Conservation (phyloP, 768 basidiomycete genomes). For the Psilocybe azurescens region DNA sequence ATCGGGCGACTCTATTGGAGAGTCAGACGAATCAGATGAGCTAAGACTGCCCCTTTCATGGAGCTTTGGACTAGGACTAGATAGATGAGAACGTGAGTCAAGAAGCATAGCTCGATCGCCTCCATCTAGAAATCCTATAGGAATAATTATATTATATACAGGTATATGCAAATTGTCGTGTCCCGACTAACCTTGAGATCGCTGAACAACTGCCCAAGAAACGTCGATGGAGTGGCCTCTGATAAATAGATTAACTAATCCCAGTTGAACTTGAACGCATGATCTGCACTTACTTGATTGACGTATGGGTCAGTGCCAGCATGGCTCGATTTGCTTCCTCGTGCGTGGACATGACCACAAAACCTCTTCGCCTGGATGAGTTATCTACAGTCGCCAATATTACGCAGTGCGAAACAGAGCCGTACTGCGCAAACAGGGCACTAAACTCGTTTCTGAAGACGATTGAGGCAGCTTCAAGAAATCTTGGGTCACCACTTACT, state of each 20-base stretch:
- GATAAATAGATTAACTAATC: not conserved
- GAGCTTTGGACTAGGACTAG: constrained; percentile 27
- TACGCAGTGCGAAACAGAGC: constrained; percentile 75
- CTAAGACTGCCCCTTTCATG: constrained; percentile 33
- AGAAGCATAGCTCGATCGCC: constrained; percentile 76
- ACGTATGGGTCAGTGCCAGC: constrained; percentile 66
- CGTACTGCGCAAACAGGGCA: constrained; percentile 65
- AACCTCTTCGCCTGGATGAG: constrained; percentile 82
- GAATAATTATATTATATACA: not conserved
- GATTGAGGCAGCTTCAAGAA: not conserved
- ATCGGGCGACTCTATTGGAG: constrained; percentile 31
- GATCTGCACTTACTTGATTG: constrained; percentile 60
- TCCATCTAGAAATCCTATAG: constrained; percentile 77
- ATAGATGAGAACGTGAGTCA: constrained; percentile 46
- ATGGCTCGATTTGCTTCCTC: constrained; percentile 76
- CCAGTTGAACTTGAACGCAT: not conserved
- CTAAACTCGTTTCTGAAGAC: constrained; percentile 57
- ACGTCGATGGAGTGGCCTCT: constrained; percentile 82
- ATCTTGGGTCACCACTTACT: constrained; percentile 43
- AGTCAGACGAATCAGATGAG: constrained; percentile 33
- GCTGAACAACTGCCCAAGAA: constrained; percentile 89
- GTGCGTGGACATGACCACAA: constrained; percentile 80
- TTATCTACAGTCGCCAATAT: constrained; percentile 86
- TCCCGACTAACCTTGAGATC: constrained; percentile 66
- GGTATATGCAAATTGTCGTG: not conserved